Base-by-base conservation (phyloP, 108 stramenopile genomes). In the Chaetoceros muelleri region DNA sequence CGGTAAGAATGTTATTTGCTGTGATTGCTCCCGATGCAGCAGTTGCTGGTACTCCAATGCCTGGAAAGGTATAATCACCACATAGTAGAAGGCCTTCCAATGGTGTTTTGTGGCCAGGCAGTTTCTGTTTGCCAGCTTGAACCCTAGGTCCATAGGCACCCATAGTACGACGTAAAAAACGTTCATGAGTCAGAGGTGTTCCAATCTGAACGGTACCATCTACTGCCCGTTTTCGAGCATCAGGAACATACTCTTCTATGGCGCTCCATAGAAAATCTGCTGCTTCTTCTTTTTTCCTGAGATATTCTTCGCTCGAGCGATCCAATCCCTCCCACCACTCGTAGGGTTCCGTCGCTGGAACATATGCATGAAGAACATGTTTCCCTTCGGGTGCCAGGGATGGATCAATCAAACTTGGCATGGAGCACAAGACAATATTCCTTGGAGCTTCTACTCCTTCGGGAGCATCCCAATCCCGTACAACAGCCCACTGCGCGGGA, bases 401-500 rank as follows among this genome's bases (percentile, higher is more conserved):
- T 17, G 79, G 76, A 69, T 96, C 95, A 50, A 96, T 84, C 53
- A 90, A 68, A 0, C 78, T 81, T 0, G 87, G 84, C 69, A 88
- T 84, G 46, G 70, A 70, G 25, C 83, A 81, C 28, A 96, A 67
- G 26, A 94, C 87, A 57, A 94, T 86, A 60, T 94, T 94, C 24
- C 87, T 65, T 16, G 83, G 75, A 25, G 77, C 80, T 57, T 96
- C 95, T 24, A 96, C 82, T 40, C 90, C 87, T 26, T 73, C 73
- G 1, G 66, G 66, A 2, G 44, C 60, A 34, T 85, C 84, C 93
- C 93, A 94, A 34, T 91, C 78, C 28, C 78, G 61, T 0, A 94
- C 82, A n/a, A 96, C 93, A 10, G 95, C 89, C 89, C 93, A 93
- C 65, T 96, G 95, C 3, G 88, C 83, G n/a, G 93, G 90, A 53